A percentile compares a stretch with the other conserved stretches of the same genome.
phyloP scores from a whole-genome alignment of 768 basidiomycete species.

The Cyathus striatus region DNA sequence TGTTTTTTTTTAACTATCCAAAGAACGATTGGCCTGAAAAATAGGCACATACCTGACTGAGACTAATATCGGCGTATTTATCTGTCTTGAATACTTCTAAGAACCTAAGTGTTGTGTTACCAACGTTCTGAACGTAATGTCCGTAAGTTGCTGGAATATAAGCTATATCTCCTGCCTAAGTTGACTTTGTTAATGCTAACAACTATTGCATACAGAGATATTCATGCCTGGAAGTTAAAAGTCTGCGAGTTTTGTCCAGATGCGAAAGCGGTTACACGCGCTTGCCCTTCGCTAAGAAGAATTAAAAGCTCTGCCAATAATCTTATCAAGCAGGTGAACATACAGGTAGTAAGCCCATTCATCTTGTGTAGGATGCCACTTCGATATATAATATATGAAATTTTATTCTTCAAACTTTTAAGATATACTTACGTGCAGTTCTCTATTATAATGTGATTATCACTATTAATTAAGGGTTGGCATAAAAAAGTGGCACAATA shows the following conservation, averaged over 20 bases:
- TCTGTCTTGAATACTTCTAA: constrained; percentile 56
- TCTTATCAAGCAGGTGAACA: constrained; percentile 8
- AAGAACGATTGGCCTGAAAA: background rate
- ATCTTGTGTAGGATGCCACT: constrained; percentile 73
- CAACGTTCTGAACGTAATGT: constrained; percentile 67
- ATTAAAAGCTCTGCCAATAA: background rate
- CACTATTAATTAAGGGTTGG: constrained; percentile 11
- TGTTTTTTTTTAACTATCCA: background rate
- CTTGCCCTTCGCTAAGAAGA: constrained; percentile 41
- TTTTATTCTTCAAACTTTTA: background rate
- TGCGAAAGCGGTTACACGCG: constrained; percentile 58
- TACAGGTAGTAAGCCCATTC: constrained; percentile 64
- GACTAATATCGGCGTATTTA: constrained; percentile 20
- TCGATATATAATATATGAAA: background rate
- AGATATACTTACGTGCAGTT: constrained; percentile 42
- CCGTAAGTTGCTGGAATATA: constrained; percentile 24
- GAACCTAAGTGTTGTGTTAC: constrained; percentile 50
- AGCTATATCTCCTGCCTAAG: constrained; percentile 30
- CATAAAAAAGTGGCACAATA: constrained; percentile 14
- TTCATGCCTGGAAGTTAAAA: constrained; percentile 47
- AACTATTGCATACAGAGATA: background rate
- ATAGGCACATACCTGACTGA: constrained; percentile 32
- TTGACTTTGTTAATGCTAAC: background rate
- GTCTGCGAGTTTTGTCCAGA: constrained; percentile 50
- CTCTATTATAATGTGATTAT: constrained; percentile 22